A percentile compares a stretch with the other conserved stretches of the same genome.
Conservation (phyloP, 1,139 yeast genomes). For the Yueomyces sp. region DNA sequence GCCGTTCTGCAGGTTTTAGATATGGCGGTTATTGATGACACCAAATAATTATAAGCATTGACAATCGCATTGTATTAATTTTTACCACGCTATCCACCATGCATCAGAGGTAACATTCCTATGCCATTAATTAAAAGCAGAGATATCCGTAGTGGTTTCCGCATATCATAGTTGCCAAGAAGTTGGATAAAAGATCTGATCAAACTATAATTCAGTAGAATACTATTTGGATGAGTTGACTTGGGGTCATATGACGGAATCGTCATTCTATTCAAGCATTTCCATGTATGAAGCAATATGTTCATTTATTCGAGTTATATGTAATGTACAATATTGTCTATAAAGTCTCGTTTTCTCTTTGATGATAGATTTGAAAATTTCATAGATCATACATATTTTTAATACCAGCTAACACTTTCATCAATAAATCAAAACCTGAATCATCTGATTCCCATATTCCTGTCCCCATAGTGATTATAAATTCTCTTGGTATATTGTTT, state of each 20-base stretch:
- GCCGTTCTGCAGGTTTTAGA: constrained; percentile 77
- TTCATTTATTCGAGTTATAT: no score
- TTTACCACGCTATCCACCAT: no score
- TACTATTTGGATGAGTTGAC: not conserved
- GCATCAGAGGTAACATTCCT: no score
- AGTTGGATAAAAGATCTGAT: not conserved
- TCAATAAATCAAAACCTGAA: constrained; percentile 18
- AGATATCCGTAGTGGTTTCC: not conserved
- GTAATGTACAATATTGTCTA: no score
- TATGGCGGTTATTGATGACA: constrained; percentile 72
- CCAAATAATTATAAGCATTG: constrained; percentile 6
- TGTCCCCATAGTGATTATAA: constrained; percentile 31
- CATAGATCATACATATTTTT: constrained; percentile 17
- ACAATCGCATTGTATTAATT: not conserved
- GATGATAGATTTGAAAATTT: not conserved
- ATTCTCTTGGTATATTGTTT: constrained; percentile 8
- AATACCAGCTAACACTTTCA: constrained; percentile 18
- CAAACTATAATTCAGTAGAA: not conserved
- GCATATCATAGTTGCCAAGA: not conserved
- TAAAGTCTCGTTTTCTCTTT: no score
- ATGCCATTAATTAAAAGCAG: no score
- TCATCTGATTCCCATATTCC: constrained; percentile 23
- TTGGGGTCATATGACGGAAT: no score
- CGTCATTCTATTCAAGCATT: no score
- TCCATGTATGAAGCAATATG: no score